Base-by-base conservation (phyloP, 176 grass and related monocot species). In the Tillandsia leiboldiana region DNA sequence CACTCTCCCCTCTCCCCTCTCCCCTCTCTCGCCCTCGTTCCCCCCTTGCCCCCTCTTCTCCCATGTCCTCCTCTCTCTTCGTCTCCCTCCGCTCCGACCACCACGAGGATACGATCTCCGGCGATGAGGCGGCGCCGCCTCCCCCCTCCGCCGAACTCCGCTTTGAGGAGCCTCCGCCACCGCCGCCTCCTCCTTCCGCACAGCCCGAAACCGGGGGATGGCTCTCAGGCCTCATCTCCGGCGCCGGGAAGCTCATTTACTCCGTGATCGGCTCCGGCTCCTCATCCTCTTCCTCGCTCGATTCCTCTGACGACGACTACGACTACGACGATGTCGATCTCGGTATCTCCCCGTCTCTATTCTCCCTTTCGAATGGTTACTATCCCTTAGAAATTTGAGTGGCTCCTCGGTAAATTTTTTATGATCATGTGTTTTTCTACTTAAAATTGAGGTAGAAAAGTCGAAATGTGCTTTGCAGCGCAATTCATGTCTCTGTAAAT, bases 171-270 rank as follows among this genome's bases (percentile, higher is more conserved):
- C 33, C 62, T 14, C 82, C 81, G 48, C 11, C 58, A 3, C 72
- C 82, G 9, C 51, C 9, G 8, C 5, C 74, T 0, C 82, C 82
- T 2, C 49, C 63, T 0, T 68, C 57, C 42, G 72, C 47, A 51
- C 48, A 14, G n/a, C 2, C 0, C 75, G 72, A 53, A 65, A 68
- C 17, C 33, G 48, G 48, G 6, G 75, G 85, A 4, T 96, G 91
- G 91, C 22, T 96, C 26, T 64, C 71, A 13, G 87, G 85, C 11
- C 68, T 96, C 65, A 68, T 96, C 48, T 83, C 71, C 56, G 80
- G 91, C 53, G 85, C 88, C 17, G 88, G 86, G 65, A 76, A 80
- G 53, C 50, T 96, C 52, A 75, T 96, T 58, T 82, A 85, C 50
- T 72, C 85, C 1, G 83, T 96, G 50, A 73, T 96, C 10, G 77